Percentiles rank a stretch among this genome's conserved stretches.
Conservation (phyloP, 495 filamentous ascomycete genomes). For the Trichoderma virens region DNA sequence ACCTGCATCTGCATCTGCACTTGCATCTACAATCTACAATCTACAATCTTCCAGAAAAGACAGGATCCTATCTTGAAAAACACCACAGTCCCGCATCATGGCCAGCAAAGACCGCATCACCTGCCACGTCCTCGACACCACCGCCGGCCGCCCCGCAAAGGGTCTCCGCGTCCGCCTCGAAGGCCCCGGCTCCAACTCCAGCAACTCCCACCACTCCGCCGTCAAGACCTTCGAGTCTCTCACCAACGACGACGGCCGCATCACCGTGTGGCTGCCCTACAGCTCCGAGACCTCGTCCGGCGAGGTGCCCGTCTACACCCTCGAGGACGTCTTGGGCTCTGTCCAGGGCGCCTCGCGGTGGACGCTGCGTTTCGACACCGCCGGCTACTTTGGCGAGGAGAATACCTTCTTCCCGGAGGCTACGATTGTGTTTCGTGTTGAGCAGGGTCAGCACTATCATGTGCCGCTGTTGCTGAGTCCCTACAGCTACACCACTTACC, state of each 20-base stretch:
- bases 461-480: conserved; percentile 84
- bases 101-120: conserved; percentile 46
- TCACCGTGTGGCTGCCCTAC: conserved; percentile 65
- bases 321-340: conserved; percentile 39
- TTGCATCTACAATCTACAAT: too few species aligned
- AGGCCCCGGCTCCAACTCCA: conserved; percentile 53
- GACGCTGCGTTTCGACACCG: conserved; percentile 72
- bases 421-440: conserved; percentile 74
- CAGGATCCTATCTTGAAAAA: too few species aligned
- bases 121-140: conserved; percentile 57
- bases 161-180: conserved; percentile 72
- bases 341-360: conserved; percentile 40
- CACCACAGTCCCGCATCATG: not conserved
- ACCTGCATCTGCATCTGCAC: too few species aligned
- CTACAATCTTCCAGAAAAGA: too few species aligned
- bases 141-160: conserved; percentile 55
- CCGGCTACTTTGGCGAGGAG: conserved; percentile 64
- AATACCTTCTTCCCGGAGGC: conserved; percentile 89
- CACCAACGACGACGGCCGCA: conserved; percentile 82
- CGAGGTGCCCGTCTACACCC: conserved; percentile 45
- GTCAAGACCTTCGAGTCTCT: conserved; percentile 53
- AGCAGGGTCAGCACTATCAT: conserved; percentile 75
- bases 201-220: conserved; percentile 30
- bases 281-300: conserved; percentile 32
- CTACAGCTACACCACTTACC: conserved; percentile 89